Evolutionary conservation across 2,329 filamentous ascomycete genomes (phyloP).

Genomic region (Aspergillus quadrilineatus): DNA sequence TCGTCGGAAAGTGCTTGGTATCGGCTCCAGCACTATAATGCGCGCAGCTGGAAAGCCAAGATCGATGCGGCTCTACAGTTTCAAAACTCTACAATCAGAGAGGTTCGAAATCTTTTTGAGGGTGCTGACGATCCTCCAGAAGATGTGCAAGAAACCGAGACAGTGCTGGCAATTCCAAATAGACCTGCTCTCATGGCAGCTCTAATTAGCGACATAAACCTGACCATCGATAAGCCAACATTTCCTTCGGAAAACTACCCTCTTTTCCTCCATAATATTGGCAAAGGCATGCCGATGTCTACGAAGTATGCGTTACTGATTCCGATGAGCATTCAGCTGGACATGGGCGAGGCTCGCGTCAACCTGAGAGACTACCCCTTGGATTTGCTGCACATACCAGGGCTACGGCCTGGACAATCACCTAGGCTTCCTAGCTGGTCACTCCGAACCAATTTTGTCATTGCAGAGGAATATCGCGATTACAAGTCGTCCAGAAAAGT

Average conservation of each 20-base stretch:
- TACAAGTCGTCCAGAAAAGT: conserved; percentile 76
- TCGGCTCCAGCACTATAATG: conserved; percentile 75
- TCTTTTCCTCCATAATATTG: conserved; percentile 79
- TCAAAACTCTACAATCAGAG: conserved; percentile 72
- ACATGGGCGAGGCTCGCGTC: conserved; percentile 86
- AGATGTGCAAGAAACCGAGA: conserved; percentile 78
- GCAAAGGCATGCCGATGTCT: conserved; percentile 93
- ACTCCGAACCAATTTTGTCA: conserved; percentile 85
- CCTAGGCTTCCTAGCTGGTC: conserved; percentile 77
- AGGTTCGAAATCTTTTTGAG: conserved; percentile 77
- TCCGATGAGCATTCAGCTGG: conserved; percentile 84
- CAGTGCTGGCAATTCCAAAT: conserved; percentile 79
- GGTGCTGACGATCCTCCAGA: conserved; percentile 77
- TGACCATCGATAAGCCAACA: conserved; percentile 86
- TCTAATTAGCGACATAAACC: conserved; percentile 77
- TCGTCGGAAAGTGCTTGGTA: conserved; percentile 73
- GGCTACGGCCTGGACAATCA: conserved; percentile 75
- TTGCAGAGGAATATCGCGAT: conserved; percentile 89
- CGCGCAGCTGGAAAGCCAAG: conserved; percentile 86
- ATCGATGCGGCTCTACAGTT: conserved; percentile 74
- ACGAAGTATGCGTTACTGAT: conserved; percentile 88
- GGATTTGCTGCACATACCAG: conserved; percentile 85
- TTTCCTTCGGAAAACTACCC: conserved; percentile 81
- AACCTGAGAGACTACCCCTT: conserved; percentile 89
- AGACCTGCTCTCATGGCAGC: conserved; percentile 80